phyloP scores from a whole-genome alignment of 2,329 filamentous ascomycete genomes.

The Aschersonia sp. region DNA sequence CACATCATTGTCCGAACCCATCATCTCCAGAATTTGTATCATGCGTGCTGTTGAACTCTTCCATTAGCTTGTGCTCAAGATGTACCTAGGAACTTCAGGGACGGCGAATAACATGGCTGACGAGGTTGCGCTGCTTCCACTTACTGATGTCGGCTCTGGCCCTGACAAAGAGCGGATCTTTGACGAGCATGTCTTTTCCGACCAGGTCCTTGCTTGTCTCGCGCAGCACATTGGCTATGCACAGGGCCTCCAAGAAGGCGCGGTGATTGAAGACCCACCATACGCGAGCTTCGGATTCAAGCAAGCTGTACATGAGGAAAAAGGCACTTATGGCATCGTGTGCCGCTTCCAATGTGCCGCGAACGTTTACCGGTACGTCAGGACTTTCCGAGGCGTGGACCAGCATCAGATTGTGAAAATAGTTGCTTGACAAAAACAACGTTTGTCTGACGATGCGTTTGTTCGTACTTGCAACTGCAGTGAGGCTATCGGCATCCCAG shows the following conservation, averaged over 20 bases:
- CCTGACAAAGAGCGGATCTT: slow-evolving; percentile 44
- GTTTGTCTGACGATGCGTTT: slow-evolving; percentile 59
- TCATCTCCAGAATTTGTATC: slow-evolving; percentile 48
- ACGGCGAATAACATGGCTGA: neutral
- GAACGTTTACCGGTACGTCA: slow-evolving; percentile 49
- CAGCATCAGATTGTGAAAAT: slow-evolving; percentile 71
- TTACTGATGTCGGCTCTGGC: slow-evolving; percentile 46
- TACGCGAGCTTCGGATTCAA: slow-evolving; percentile 57
- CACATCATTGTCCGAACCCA: slow-evolving; percentile 44
- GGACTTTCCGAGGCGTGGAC: slow-evolving; percentile 57
- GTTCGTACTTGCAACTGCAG: slow-evolving; percentile 39
- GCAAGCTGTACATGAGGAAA: slow-evolving; percentile 55
- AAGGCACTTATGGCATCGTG: slow-evolving; percentile 62
- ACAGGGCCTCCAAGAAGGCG: slow-evolving; percentile 62
- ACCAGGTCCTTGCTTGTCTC: slow-evolving; percentile 32
- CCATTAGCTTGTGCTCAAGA: neutral
- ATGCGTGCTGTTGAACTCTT: slow-evolving; percentile 32
- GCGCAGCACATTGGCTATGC: slow-evolving; percentile 45
- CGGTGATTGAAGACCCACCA: slow-evolving; percentile 81
- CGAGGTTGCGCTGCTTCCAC: slow-evolving; percentile 9
- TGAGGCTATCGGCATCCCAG: slow-evolving; percentile 47
- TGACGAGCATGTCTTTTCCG: slow-evolving; percentile 28
- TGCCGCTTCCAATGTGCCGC: slow-evolving; percentile 58
- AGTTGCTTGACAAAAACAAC: slow-evolving; percentile 67
- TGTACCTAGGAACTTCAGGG: no score